These are phyloP conservation scores for Talaromyces wortmannii DNA, from an alignment of 495 filamentous ascomycete genomes.

Conservation along the genomic window DNA sequence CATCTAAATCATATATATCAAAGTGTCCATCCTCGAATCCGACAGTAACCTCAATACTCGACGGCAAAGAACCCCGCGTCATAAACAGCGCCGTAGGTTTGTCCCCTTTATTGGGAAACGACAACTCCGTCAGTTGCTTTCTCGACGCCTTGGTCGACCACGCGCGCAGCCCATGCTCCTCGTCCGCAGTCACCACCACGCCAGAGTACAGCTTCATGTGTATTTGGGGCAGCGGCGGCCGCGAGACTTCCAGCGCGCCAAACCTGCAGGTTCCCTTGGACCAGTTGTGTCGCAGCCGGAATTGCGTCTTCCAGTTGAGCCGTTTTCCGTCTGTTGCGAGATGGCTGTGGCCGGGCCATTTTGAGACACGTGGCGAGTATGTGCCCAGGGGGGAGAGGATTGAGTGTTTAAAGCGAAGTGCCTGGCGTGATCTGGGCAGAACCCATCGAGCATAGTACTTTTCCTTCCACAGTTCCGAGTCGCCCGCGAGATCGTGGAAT, in stretches of 20 bases:
- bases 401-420: constrained; percentile 58
- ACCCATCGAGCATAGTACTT: constrained; percentile 89
- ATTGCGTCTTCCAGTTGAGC: constrained; percentile 85
- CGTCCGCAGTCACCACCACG: constrained; percentile 73
- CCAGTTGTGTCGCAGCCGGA: constrained; percentile 91
- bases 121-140: constrained; percentile 17
- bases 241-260: constrained; percentile 64
- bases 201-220: constrained; percentile 69
- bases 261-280: constrained; percentile 73
- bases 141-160: constrained; percentile 64
- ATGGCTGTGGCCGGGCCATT: constrained; percentile 75
- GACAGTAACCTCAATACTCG: constrained; percentile 53
- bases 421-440: constrained; percentile 67
- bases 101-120: constrained; percentile 8
- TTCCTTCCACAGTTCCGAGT: constrained; percentile 87
- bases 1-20: constrained; percentile 56
- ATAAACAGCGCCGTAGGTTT: constrained; percentile 4
- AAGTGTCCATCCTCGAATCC: constrained; percentile 77
- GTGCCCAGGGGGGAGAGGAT: constrained; percentile 34
- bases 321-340: constrained; percentile 41
- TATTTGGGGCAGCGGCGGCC: constrained; percentile 46
- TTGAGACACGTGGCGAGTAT: constrained; percentile 66
- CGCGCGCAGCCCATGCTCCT: constrained; percentile 58
- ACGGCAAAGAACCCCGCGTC: constrained; percentile 27
- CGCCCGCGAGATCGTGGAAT: constrained; percentile 66